Evolutionary conservation across 2,329 filamentous ascomycete species (phyloP), one percentile per base, ranked within the genome.

Genomic region (Tolypocladium cylindrosporum): DNA sequence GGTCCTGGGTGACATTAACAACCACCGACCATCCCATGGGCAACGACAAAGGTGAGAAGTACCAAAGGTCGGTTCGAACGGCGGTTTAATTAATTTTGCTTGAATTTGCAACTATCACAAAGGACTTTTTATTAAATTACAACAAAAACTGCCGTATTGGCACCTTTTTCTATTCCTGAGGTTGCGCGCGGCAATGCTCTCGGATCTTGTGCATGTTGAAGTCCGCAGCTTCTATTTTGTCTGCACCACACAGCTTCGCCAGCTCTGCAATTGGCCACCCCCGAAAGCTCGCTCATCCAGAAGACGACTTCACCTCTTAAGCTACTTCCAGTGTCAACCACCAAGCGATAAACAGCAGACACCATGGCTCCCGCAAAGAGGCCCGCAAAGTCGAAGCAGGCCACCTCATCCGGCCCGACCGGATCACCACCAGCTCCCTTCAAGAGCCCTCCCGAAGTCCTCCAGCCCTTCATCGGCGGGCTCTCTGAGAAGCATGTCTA

Each of bases 401-500:
- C 64, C 61, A 65, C 61, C 57, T 60, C 63, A 7, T 54, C 65
- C 37, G 55, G 64, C 39, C 60, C 64, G 43, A 64, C 66, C 60
- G 68, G 70, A 60, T 67, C 70, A 5, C 78, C 77, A 9, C 86
- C 86, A 0, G 71, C 79, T 37, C 90, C 90, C 9, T 96, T 94
- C 78, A 81, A 81, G 64, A 77, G 77, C 59, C 84, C 85, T 0
- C 83, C 89, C 1, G 71, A 81, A 54, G 77, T 79, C 39, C 81
- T 96, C 57, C 66, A 79, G 55, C 80, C 85, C 13, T 87, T 96
- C 69, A 79, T 89, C 67, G 75, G 81, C 41, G 80, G 78, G 50
- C 85, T 96, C 60, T 81, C 85, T 59, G 77, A 81, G 58, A 75
- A 81, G 58, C 84, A 90, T 71, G 81, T 96, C 69, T 96, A 97